Conservation (phyloP, 2,329 filamentous ascomycete species). For the Fonsecaea pedrosoi region DNA sequence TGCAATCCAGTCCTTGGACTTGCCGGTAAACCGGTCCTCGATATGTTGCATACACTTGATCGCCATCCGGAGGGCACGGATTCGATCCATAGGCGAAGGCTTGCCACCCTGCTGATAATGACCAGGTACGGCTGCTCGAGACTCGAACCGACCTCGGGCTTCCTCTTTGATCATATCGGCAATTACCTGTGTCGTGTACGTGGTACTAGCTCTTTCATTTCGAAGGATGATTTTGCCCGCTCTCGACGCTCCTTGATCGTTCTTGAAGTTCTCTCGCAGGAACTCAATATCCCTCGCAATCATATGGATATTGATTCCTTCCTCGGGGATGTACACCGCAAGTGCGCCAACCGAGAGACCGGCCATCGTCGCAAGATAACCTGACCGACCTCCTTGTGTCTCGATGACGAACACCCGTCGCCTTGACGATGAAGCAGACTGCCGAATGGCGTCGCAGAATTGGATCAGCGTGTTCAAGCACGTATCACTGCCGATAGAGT, state of each 20-base stretch:
- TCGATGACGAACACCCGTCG: constrained; percentile 97
- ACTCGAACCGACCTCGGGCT: constrained; percentile 88
- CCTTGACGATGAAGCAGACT: constrained; percentile 91
- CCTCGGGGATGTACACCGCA: constrained; percentile 95
- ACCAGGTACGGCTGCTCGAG: constrained; percentile 86
- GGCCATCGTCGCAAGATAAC: constrained; percentile 89
- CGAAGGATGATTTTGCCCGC: constrained; percentile 95
- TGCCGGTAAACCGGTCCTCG: constrained; percentile 72
- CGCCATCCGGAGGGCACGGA: constrained; percentile 86
- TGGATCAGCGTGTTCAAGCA: constrained; percentile 93
- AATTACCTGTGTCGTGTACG: constrained; percentile 91
- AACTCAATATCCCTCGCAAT: constrained; percentile 88
- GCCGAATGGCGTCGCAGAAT: constrained; percentile 97
- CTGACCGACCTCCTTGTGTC: constrained; percentile 92
- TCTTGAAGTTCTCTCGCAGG: constrained; percentile 81
- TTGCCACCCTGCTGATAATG: constrained; percentile 95
- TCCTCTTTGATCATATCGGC: constrained; percentile 96
- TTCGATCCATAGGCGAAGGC: constrained; percentile 94
- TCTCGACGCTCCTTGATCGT: constrained; percentile 84
- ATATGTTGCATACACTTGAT: constrained; percentile 95
- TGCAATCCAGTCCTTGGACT: constrained; percentile 70
- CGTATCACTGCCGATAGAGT: constrained; percentile 94
- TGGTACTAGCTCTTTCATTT: constrained; percentile 90
- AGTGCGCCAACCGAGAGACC: constrained; percentile 90
- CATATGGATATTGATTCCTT: constrained; percentile 93